Evolutionary conservation across 441 rosid genomes (phyloP).

Genomic region (Theobroma grandiflorum): DNA sequence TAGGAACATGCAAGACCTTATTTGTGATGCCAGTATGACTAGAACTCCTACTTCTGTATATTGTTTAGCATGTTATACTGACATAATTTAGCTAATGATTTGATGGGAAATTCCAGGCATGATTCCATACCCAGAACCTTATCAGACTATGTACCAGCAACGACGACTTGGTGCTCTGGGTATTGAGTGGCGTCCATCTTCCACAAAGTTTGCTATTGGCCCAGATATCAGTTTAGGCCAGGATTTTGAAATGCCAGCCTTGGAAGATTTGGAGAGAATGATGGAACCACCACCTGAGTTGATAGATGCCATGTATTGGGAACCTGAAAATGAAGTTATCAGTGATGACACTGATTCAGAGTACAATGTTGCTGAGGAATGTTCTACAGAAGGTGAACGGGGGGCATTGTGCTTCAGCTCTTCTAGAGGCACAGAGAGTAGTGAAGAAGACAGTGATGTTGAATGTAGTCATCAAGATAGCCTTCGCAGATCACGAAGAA

Average conservation of each 20-base stretch:
- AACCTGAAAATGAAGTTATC: conserved; percentile 71
- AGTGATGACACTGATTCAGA: conserved; percentile 80
- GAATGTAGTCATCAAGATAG: conserved; percentile 51
- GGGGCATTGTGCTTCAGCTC: conserved; percentile 57
- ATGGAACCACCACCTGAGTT: conserved; percentile 80
- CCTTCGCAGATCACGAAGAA: conserved; percentile 64
- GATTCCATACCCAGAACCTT: conserved; percentile 87
- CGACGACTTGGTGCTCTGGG: conserved; percentile 84
- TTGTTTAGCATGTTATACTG: conserved; percentile 34
- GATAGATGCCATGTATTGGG: conserved; percentile 78
- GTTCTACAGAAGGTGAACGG: conserved; percentile 64
- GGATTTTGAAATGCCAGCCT: conserved; percentile 77
- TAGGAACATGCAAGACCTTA: conserved; percentile 78
- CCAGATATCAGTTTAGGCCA: conserved; percentile 76
- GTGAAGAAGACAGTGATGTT: conserved; percentile 62
- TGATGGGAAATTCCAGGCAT: conserved; percentile 58
- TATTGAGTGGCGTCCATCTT: conserved; percentile 70
- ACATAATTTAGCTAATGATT: conserved; percentile 31
- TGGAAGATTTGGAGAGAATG: conserved; percentile 77
- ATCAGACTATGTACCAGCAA: conserved; percentile 78
- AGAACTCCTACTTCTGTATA: conserved; percentile 28
- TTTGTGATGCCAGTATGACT: conserved; percentile 75
- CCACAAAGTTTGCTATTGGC: conserved; percentile 65
- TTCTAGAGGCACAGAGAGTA: conserved; percentile 66
- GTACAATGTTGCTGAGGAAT: conserved; percentile 68